These are phyloP conservation scores for Serendipita sp. DNA, from an alignment of 1,284 basidiomycete genomes.

Conservation along the genomic window DNA sequence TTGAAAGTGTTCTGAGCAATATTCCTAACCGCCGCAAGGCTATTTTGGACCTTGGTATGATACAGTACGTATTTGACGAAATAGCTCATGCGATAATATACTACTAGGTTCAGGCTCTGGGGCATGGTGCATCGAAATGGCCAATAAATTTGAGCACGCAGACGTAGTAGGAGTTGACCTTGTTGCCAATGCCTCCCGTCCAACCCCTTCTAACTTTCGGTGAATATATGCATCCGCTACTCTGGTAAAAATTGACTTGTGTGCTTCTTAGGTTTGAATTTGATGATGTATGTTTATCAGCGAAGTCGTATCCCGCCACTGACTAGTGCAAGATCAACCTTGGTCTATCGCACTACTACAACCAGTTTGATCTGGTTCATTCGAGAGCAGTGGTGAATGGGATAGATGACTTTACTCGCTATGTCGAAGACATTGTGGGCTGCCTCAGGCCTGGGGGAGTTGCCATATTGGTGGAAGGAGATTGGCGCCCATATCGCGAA, in stretches of 20 bases:
- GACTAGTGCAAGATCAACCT: not conserved
- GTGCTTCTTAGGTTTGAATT: not conserved
- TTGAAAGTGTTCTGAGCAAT: not conserved
- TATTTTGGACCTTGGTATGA: constrained; percentile 4
- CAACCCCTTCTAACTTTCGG: not conserved
- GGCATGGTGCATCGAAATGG: not conserved
- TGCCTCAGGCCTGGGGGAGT: not conserved
- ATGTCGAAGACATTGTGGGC: not conserved
- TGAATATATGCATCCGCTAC: not conserved
- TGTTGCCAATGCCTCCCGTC: not conserved
- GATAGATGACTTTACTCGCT: not conserved
- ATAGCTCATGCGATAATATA: not conserved
- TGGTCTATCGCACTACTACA: not conserved
- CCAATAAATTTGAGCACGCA: not conserved
- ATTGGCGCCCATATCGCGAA: not conserved
- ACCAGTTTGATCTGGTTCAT: constrained; percentile 1
- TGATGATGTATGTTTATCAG: not conserved
- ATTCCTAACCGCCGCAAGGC: not conserved
- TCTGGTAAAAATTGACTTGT: not conserved
- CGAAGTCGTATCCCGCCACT: not conserved
- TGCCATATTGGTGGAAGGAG: not conserved
- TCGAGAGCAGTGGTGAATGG: not conserved
- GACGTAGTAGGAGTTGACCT: not conserved
- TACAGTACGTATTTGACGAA: not conserved
- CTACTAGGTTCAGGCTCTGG: not conserved